Evolutionary conservation across 225 moss, liverwort and hornwort species (phyloP).

Genomic region (Rhytidiadelphus loreus): DNA sequence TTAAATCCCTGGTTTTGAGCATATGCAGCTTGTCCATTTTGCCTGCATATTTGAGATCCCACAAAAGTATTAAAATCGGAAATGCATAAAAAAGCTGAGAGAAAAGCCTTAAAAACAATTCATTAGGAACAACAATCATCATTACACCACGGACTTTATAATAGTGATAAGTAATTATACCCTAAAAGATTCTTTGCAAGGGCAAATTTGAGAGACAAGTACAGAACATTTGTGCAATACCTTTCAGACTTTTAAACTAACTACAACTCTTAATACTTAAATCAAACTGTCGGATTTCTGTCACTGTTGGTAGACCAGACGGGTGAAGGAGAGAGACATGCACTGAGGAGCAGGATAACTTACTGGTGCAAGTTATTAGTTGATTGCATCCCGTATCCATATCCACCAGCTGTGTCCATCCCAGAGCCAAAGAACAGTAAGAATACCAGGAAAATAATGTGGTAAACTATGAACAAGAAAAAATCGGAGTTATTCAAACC

Average conservation of each 20-base stretch:
- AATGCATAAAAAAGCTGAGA: neutral
- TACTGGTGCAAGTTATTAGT: conserved; percentile 20
- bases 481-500: neutral
- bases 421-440: neutral
- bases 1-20: conserved; percentile 23
- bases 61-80: neutral
- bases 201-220: neutral
- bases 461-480: neutral
- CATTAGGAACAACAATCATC: neutral
- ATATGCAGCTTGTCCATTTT: conserved; percentile 22
- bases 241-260: neutral
- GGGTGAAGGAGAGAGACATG: neutral
- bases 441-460: neutral
- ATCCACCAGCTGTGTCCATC: conserved; percentile 1
- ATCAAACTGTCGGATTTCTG: neutral
- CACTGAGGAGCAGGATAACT: neutral
- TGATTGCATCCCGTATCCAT: conserved; percentile 31
- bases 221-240: neutral
- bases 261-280: neutral
- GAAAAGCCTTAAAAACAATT: neutral
- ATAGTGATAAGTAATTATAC: neutral
- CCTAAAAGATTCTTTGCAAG: neutral
- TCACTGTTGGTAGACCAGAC: neutral
- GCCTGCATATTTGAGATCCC: conserved; percentile 7
- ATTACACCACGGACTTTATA: neutral